Percentiles rank a stretch among this genome's conserved stretches.
phyloP scores from a whole-genome alignment of 169 alveolate species.

The Babesia sp. region DNA sequence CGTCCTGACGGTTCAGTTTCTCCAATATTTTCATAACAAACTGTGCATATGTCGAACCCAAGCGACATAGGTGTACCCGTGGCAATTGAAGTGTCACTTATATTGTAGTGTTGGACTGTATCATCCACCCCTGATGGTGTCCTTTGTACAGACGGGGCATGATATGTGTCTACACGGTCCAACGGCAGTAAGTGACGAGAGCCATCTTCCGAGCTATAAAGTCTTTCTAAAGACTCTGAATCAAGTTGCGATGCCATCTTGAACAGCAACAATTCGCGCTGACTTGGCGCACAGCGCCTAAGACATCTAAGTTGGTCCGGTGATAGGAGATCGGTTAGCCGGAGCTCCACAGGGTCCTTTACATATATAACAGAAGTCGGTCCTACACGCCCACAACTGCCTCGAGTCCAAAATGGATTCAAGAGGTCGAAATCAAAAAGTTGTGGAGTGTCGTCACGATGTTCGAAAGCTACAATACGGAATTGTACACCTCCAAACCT shows the following conservation, averaged over 20 bases:
- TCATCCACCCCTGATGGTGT: background rate
- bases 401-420: background rate
- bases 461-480: constrained; percentile 65
- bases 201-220: background rate
- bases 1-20: constrained; percentile 6
- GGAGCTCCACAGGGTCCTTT: constrained; percentile 37
- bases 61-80: constrained; percentile 6
- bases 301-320: constrained; percentile 19
- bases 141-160: background rate
- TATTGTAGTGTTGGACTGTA: background rate
- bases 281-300: constrained; percentile 48
- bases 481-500: constrained; percentile 74
- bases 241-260: constrained; percentile 44
- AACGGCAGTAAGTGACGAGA: background rate
- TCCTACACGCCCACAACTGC: constrained; percentile 37
- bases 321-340: constrained; percentile 42
- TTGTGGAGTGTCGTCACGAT: background rate
- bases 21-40: constrained; percentile 58
- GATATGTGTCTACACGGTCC: background rate
- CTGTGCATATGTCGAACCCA: constrained; percentile 67
- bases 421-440: background rate
- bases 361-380: constrained; percentile 1
- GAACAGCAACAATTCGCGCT: constrained; percentile 38
- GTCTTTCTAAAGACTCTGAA: constrained; percentile 17
- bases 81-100: background rate